Percentiles rank a stretch among this genome's conserved stretches.
Conservation (phyloP, 2,329 filamentous ascomycete genomes). For the Cercospora citrullina region DNA sequence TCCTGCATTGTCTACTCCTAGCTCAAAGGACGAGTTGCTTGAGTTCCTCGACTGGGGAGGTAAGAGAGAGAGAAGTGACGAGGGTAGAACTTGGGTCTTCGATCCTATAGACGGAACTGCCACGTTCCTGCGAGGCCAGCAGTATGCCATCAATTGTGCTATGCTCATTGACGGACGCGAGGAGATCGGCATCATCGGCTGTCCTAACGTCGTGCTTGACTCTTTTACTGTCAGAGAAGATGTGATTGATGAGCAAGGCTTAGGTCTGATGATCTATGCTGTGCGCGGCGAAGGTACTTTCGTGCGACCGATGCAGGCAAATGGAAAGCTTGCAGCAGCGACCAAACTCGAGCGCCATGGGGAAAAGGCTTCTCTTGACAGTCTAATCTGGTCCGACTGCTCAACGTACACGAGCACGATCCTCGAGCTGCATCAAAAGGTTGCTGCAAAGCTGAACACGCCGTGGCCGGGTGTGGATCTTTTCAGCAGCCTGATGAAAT, state of each 20-base stretch:
- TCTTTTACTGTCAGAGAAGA: conserved; percentile 48
- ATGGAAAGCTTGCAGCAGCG: conserved; percentile 21
- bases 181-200: conserved; percentile 60
- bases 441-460: conserved; percentile 43
- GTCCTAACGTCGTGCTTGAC: conserved; percentile 58
- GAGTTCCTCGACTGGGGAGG: conserved; percentile 61
- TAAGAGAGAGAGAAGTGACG: conserved; percentile 43
- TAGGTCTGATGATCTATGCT: conserved; percentile 50
- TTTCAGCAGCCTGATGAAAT: conserved; percentile 55
- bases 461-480: conserved; percentile 53
- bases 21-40: conserved; percentile 57
- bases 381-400: conserved; percentile 51
- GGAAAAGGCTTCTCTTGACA: conserved; percentile 31
- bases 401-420: conserved; percentile 43
- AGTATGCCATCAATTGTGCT: conserved; percentile 63
- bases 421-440: conserved; percentile 42
- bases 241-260: conserved; percentile 51
- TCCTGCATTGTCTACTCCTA: conserved; percentile 43
- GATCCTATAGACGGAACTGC: conserved; percentile 67
- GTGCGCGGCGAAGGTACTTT: conserved; percentile 49
- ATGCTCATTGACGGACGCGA: conserved; percentile 60
- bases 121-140: conserved; percentile 60
- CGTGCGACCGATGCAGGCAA: conserved; percentile 34
- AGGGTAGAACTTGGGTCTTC: conserved; percentile 59
- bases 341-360: conserved; percentile 26